These are phyloP conservation scores for Cladosporium sp. DNA, from an alignment of 2,329 filamentous ascomycete species.

Conservation along the genomic window DNA sequence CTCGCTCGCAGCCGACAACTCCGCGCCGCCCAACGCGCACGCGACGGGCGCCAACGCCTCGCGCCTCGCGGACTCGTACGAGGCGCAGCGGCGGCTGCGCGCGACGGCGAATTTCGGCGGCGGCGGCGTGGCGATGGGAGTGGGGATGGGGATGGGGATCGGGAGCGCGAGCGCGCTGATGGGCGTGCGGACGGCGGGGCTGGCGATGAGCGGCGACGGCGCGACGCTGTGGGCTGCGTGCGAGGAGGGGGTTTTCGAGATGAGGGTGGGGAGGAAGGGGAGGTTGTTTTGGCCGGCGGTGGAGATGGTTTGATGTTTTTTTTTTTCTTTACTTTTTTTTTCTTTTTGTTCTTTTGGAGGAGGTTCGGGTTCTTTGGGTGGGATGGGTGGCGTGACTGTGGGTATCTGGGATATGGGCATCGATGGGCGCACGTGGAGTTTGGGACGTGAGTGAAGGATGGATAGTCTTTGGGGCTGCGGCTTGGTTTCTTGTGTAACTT, in stretches of 20 bases:
- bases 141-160: not conserved
- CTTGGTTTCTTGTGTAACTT: too few species aligned
- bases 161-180: constrained; percentile 18
- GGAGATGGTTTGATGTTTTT: constrained; percentile 1
- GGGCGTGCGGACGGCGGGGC: constrained; percentile 41
- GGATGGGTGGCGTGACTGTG: too few species aligned
- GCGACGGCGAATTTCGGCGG: too few species aligned
- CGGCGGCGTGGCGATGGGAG: constrained; percentile 2
- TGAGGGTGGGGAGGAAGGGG: constrained; percentile 56
- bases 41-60: constrained; percentile 6
- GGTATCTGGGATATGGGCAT: too few species aligned
- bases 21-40: constrained; percentile 10
- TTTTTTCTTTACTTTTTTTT: too few species aligned
- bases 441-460: too few species aligned
- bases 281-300: constrained; percentile 10
- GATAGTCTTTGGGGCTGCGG: too few species aligned
- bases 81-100: constrained; percentile 16
- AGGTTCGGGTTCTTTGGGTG: too few species aligned
- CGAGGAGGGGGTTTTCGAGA: constrained; percentile 71
- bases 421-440: too few species aligned
- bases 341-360: too few species aligned
- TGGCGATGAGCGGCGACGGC: constrained; percentile 45
- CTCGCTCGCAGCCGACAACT: constrained; percentile 12
- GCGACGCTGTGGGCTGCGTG: constrained; percentile 42
- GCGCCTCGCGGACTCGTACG: constrained; percentile 20